These are phyloP conservation scores for Ganoderma resinaceum DNA, from an alignment of 1,284 basidiomycete genomes.

Conservation along the genomic window DNA sequence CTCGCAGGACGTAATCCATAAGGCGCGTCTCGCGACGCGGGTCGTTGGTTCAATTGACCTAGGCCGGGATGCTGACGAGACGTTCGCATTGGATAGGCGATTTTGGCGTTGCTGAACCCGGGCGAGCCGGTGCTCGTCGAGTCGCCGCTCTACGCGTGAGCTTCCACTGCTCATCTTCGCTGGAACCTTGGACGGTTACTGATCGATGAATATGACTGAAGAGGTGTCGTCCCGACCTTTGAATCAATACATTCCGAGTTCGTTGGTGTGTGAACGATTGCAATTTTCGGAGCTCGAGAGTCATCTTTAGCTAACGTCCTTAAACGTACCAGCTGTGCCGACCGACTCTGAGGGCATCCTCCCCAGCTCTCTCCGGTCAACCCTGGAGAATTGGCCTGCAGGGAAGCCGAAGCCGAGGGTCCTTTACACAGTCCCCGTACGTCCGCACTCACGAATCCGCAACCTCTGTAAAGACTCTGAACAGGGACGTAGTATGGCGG, in stretches of 20 bases:
- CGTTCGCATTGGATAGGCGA: constrained; percentile 48
- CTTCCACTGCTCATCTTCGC: constrained; percentile 15
- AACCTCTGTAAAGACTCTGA: constrained; percentile 51
- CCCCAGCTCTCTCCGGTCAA: constrained; percentile 65
- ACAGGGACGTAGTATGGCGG: constrained; percentile 66
- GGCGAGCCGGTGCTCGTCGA: constrained; percentile 89
- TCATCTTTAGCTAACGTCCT: not conserved
- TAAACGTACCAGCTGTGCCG: constrained; percentile 67
- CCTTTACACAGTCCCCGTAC: constrained; percentile 82
- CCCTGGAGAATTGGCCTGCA: constrained; percentile 79
- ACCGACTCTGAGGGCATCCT: constrained; percentile 82
- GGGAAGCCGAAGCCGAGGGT: constrained; percentile 79
- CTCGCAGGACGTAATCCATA: constrained; percentile 89
- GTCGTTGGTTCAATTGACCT: not conserved
- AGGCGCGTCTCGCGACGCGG: constrained; percentile 52
- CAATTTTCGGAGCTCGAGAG: not conserved
- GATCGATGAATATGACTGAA: constrained; percentile 39
- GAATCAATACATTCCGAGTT: constrained; percentile 59
- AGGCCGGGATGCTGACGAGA: constrained; percentile 1
- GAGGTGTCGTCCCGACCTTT: constrained; percentile 71
- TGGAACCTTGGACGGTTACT: not conserved
- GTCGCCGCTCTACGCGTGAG: constrained; percentile 86
- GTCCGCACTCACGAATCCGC: constrained; percentile 37
- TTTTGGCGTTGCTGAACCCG: constrained; percentile 70
- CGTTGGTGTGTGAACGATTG: constrained; percentile 53